Percentiles rank a stretch among this genome's conserved stretches.
Conservation (phyloP, 2,329 filamentous ascomycete genomes). For the Curvularia verruculosa region DNA sequence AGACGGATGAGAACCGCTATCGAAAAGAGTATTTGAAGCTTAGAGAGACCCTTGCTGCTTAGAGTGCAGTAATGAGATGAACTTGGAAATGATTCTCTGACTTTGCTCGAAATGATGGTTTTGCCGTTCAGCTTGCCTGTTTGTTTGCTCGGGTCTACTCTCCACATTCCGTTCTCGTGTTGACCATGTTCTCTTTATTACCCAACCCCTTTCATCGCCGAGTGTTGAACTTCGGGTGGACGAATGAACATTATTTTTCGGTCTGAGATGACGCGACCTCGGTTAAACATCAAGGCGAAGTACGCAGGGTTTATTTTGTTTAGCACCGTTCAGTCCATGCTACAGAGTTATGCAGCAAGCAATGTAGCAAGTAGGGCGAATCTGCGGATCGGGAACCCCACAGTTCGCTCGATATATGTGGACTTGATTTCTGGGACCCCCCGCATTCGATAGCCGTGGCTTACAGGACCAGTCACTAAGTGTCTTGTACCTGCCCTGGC, state of each 20-base stretch:
- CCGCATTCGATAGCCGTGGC: not conserved
- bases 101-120: not conserved
- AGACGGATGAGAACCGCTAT: constrained; percentile 79
- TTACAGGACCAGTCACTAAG: not conserved
- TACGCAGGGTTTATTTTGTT: not conserved
- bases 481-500: not conserved
- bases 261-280: not conserved
- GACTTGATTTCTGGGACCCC: not conserved
- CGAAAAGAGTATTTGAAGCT: constrained; percentile 74
- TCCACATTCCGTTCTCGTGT: not conserved
- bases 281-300: not conserved
- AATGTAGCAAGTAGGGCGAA: not conserved
- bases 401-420: not conserved
- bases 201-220: no score
- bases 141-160: not conserved
- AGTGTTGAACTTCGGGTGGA: not conserved
- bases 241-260: not conserved
- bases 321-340: not conserved
- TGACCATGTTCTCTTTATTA: not conserved
- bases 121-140: not conserved
- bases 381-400: not conserved
- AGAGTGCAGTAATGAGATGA: not conserved
- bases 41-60: constrained; percentile 26
- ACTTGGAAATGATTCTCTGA: not conserved
- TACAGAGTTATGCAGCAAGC: not conserved